Conservation (phyloP, 2,329 filamentous ascomycete species). For the Colletotrichum sp. region DNA sequence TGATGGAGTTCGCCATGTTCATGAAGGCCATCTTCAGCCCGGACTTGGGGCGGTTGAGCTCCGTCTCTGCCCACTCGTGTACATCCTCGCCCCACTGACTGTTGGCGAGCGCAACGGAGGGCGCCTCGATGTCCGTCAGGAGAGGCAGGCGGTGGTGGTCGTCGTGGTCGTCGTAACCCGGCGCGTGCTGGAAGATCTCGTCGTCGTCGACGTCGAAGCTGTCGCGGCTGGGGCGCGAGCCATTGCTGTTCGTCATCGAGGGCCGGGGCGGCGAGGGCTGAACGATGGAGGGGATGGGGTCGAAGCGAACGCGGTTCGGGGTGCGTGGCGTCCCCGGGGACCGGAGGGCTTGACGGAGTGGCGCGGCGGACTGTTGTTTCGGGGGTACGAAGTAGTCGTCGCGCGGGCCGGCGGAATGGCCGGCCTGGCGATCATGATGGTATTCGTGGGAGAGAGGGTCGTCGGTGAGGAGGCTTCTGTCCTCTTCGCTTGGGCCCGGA, state of each 20-base stretch:
- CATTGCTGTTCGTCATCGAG: slow-evolving; percentile 18
- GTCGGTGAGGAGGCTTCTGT: slow-evolving; percentile 26
- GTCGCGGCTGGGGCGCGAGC: slow-evolving; percentile 7
- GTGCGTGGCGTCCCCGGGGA: slow-evolving; percentile 60
- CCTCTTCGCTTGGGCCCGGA: slow-evolving; percentile 22
- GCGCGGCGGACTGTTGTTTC: not conserved
- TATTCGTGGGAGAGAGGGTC: slow-evolving; percentile 22
- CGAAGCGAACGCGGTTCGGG: slow-evolving; percentile 77
- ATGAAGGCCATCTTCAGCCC: slow-evolving; percentile 90
- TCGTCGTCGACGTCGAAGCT: slow-evolving; percentile 24
- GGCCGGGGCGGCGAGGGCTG: slow-evolving; percentile 14
- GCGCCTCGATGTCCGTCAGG: slow-evolving; percentile 83
- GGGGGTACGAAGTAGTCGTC: slow-evolving; percentile 6
- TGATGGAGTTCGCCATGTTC: slow-evolving; percentile 99
- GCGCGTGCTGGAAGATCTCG: slow-evolving; percentile 17
- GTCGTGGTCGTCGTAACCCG: slow-evolving; percentile 10
- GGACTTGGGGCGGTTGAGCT: slow-evolving; percentile 76
- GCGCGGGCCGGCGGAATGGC: not conserved
- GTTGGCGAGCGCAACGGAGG: slow-evolving; percentile 74
- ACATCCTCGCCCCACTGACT: slow-evolving; percentile 48
- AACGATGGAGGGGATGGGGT: slow-evolving; percentile 55
- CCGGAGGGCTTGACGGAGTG: slow-evolving; percentile 20
- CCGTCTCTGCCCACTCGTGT: slow-evolving; percentile 55
- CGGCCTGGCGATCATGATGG: not conserved
- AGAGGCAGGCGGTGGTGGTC: slow-evolving; percentile 67